Base-by-base conservation (phyloP, 164 flowering plant genomes). In the Chimonanthus salicifolius region DNA sequence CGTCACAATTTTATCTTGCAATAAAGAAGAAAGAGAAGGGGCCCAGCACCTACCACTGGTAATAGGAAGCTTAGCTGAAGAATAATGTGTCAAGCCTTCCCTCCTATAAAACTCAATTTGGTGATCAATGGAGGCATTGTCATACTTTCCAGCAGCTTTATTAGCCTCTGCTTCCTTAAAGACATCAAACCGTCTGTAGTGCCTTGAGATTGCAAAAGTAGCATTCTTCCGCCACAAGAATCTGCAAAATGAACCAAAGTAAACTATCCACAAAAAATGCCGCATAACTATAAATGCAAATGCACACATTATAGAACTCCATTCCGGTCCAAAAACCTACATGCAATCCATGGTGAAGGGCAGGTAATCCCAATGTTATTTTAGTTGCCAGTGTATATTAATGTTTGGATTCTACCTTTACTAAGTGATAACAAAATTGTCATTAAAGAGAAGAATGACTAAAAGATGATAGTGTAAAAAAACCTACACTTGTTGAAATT, bases 131-230 rank as follows among this genome's bases (percentile, higher is more conserved):
- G 99, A 93, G 64, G 87, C 73, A 81, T 93, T 95, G 64, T 85
- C 89, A 75, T 93, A 95, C 67, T 95, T 95, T 72, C 90, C 92
- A 15, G 89, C 98, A 74, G 90, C 98, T 86, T 92, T 92, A 77
- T 95, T 93, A 48, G 99, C 99, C 74, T 90, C 97, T 74, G 98
- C 99, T 83, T 95, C 99, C 72, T 80, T 85, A 85, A 90, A 90
- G 69, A 95, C 97, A 73, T 95, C 98, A 82, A 93, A 95, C 49
- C 98, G 94, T 73, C 77, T 85, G 68, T 95, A 95, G 80, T 95
- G 99, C 82, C 89, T 87, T 51, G 99, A 95, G 77, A 95, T 93
- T 15, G 99, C 98, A 82, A 90, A 90, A 77, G 72, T 90, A n/a
- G 87, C 88, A 85, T 87, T 90, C 76, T 82, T 75, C 47, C 98